Base-by-base conservation (phyloP, 352 stramenopile genomes). In the Phytopythium litorale region DNA sequence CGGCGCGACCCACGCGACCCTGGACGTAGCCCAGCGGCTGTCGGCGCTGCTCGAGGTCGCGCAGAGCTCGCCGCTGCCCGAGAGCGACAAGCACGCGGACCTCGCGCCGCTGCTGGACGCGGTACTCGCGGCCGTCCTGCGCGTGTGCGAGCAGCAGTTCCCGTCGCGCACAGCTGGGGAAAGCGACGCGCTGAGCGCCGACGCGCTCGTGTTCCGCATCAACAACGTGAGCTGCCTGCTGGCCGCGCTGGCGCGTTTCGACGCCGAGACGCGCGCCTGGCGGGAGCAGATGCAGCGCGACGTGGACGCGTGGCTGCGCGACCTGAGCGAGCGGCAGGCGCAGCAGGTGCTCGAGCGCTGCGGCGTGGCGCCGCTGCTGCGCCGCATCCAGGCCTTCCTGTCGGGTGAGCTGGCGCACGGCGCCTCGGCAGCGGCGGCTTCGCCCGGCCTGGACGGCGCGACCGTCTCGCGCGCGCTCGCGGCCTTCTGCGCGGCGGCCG, bases 211-310 rank as follows among this genome's bases (percentile, higher is more conserved):
- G 28, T 89, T 92, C 58, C 73, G 73, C 7, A 68, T 89, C 57
- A 90, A 92, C 64, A 89, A 91, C 58, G 65, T 90, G n/a, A 88
- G 75, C 56, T 89, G 81, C 42, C 13, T 92, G 25, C 76, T 82
- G 21, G 73, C 72, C 5, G 67, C 73, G 6, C 62, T 91, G 1
- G 48, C 45, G n/a, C 68, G 66, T 12, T 88, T 88, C 42, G 50
- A 56, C 28, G 62, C 62, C 6, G 77, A 86, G 55, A 79, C 76
- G 15, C 55, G 56, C 0, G 67, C 66, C 52, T 91, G 79, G 78
- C 61, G 68, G 37, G 54, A 40, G 9, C 42, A 55, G 33, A 73
- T 88, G 30, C 57, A 65, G 8, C 51, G 53, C 8, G 68, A 85
- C 9, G 64, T 88, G 58, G 61, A 75, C 0, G 35, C 64, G 9